Evolutionary conservation across 2,329 filamentous ascomycete genomes (phyloP).

Genomic region (Stemphylium lycopersici): DNA sequence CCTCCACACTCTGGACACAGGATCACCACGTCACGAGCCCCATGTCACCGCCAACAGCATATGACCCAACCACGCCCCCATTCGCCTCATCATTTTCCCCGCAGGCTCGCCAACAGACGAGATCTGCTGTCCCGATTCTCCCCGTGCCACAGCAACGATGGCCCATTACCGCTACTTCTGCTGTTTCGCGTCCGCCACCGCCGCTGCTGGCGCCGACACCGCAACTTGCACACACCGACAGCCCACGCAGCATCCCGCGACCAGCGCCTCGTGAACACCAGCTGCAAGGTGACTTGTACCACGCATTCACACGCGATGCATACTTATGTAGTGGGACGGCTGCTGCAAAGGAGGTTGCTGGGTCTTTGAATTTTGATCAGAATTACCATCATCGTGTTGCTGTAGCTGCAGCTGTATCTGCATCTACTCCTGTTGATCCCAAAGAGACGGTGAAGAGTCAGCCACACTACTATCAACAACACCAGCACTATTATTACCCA

Average conservation of each 20-base stretch:
- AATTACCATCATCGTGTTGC: not conserved
- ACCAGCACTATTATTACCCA: not conserved
- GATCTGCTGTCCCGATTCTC: not conserved
- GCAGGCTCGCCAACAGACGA: not conserved
- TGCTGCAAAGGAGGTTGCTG: conserved; percentile 5
- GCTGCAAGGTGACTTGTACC: conserved; percentile 20
- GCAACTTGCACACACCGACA: conserved; percentile 1
- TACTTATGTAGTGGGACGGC: conserved; percentile 12
- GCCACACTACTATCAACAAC: not conserved
- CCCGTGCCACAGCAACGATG: not conserved
- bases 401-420: not conserved
- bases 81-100: conserved; percentile 1
- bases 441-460: conserved; percentile 1
- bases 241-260: conserved; percentile 12
- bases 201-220: conserved; percentile 9
- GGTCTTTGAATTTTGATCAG: not conserved
- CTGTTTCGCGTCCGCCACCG: not conserved
- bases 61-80: conserved; percentile 21
- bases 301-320: conserved; percentile 10
- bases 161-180: not conserved
- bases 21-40: conserved; percentile 20
- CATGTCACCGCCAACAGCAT: conserved; percentile 11
- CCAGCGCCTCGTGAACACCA: conserved; percentile 16
- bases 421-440: not conserved
- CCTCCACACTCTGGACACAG: conserved; percentile 7